Conservation (phyloP, 2,329 filamentous ascomycete genomes). For the Claviceps cyperi region DNA sequence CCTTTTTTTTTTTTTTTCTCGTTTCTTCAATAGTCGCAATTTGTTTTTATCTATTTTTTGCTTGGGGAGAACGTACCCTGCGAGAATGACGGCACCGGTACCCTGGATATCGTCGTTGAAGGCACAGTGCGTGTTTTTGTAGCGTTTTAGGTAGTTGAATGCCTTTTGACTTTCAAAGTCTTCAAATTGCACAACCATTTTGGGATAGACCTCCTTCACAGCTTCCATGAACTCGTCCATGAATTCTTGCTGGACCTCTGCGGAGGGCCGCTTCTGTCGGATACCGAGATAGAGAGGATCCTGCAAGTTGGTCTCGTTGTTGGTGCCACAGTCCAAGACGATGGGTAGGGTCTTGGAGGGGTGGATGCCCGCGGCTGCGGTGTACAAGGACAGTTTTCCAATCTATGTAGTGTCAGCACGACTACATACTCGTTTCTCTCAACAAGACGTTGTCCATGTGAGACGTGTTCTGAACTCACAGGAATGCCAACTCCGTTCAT, state of each 20-base stretch:
- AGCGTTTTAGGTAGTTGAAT: constrained; percentile 83
- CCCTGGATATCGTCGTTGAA: constrained; percentile 99
- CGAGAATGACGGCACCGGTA: constrained; percentile 87
- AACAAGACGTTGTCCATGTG: not conserved
- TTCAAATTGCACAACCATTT: constrained; percentile 78
- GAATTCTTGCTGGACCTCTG: constrained; percentile 74
- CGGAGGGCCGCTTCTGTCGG: constrained; percentile 63
- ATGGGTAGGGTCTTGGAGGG: constrained; percentile 69
- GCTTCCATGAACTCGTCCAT: constrained; percentile 97
- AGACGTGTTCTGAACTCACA: constrained; percentile 32
- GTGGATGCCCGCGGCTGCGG: constrained; percentile 85
- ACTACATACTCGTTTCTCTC: not conserved
- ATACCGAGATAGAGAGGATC: constrained; percentile 80
- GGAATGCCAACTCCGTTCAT: constrained; percentile 97
- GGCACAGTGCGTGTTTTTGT: constrained; percentile 78
- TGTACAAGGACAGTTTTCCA: constrained; percentile 91
- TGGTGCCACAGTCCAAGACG: constrained; percentile 51
- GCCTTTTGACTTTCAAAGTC: constrained; percentile 90
- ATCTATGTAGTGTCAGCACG: constrained; percentile 32
- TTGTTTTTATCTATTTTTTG: too few relatives aligned
- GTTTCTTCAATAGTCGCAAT: not conserved
- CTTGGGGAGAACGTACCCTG: constrained; percentile 38
- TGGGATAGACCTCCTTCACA: constrained; percentile 55
- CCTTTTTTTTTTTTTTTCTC: not conserved
- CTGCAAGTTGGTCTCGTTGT: constrained; percentile 50